These are phyloP conservation scores for Actinidia arguta DNA, from an alignment of 179 eudicot genomes.

Conservation along the genomic window DNA sequence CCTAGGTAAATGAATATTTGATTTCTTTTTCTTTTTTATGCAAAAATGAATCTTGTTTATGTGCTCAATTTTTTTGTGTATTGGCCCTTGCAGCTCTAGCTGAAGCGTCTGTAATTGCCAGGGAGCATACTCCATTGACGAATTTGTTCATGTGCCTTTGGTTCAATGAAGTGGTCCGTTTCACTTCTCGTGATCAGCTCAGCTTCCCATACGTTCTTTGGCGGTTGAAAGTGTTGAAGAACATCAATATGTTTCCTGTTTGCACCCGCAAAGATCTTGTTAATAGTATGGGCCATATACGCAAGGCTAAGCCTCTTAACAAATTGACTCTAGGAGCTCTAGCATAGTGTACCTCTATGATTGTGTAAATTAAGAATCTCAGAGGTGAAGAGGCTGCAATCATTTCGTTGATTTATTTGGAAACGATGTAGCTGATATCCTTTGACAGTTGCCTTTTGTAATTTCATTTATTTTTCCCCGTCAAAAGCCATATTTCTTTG, in stretches of 20 bases:
- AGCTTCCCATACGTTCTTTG: constrained; percentile 94
- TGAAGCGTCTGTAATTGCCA: constrained; percentile 91
- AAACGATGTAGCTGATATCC: not conserved
- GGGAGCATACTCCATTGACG: constrained; percentile 83
- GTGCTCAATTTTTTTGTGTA: not conserved
- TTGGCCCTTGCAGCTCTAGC: constrained; percentile 70
- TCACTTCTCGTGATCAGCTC: constrained; percentile 95
- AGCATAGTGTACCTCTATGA: too few species aligned
- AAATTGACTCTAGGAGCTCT: constrained; percentile 20
- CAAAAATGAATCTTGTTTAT: not conserved
- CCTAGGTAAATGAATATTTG: not conserved
- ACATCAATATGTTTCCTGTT: constrained; percentile 89
- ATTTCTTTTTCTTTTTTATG: too few species aligned
- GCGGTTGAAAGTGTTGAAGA: constrained; percentile 71
- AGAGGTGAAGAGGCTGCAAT: not conserved
- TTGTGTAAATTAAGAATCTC: not conserved
- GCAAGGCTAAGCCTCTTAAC: constrained; percentile 88
- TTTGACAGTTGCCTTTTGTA: not conserved
- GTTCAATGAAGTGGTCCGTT: constrained; percentile 98
- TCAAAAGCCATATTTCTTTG: not conserved
- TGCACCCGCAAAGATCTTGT: constrained; percentile 97
- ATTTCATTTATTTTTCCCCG: not conserved
- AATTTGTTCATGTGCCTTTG: constrained; percentile 92
- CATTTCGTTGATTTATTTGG: not conserved
- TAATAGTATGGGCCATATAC: constrained; percentile 95